These are phyloP conservation scores for Hemileccinum rubropunctum DNA, from an alignment of 768 basidiomycete genomes.

Conservation along the genomic window DNA sequence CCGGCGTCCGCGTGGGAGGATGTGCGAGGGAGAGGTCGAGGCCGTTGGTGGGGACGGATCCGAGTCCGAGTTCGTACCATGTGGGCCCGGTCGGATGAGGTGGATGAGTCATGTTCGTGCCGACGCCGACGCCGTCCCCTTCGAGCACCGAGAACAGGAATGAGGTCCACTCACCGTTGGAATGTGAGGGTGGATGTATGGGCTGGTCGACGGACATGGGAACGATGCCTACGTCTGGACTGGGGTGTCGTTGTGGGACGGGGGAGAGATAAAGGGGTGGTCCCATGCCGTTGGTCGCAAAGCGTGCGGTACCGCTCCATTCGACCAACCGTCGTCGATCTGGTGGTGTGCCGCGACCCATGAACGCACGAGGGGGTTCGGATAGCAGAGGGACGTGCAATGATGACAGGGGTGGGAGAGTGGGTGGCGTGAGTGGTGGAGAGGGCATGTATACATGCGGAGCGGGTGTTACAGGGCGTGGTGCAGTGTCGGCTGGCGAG, in stretches of 20 bases:
- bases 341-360: slow-evolving; percentile 34
- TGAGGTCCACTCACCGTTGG: slow-evolving; percentile 32
- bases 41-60: no score
- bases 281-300: slow-evolving; percentile 18
- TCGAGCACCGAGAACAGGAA: slow-evolving; percentile 35
- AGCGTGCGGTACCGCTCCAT: slow-evolving; percentile 26
- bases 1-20: neutral
- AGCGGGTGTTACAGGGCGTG: slow-evolving; percentile 5
- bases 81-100: slow-evolving; percentile 13
- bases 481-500: neutral
- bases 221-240: slow-evolving; percentile 14
- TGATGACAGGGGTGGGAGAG: slow-evolving; percentile 27
- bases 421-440: slow-evolving; percentile 3
- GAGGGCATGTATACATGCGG: slow-evolving; percentile 5
- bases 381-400: slow-evolving; percentile 32
- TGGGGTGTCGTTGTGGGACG: slow-evolving; percentile 19
- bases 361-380: slow-evolving; percentile 33
- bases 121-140: slow-evolving; percentile 23
- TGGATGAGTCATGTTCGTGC: slow-evolving; percentile 1
- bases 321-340: slow-evolving; percentile 29
- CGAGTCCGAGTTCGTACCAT: slow-evolving; percentile 29
- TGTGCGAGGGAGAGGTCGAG: slow-evolving; percentile 10
- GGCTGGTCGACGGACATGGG: slow-evolving; percentile 22
- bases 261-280: slow-evolving; percentile 26
- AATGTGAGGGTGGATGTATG: slow-evolving; percentile 2